Conservation (phyloP, 1,284 basidiomycete genomes). For the Marasmius fiardii region DNA sequence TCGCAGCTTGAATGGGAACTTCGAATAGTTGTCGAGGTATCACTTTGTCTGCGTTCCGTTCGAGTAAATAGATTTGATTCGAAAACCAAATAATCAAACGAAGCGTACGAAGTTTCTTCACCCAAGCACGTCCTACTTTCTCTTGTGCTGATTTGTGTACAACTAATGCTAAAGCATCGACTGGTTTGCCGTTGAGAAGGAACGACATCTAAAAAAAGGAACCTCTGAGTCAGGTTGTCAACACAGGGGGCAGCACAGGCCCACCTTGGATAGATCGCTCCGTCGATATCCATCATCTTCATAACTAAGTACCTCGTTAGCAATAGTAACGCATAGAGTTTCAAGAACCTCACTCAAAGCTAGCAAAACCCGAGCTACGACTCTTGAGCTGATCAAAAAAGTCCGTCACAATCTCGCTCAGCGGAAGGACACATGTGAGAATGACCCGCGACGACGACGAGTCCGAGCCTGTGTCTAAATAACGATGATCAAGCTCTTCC, state of each 20-base stretch:
- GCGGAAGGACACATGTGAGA: constrained; percentile 78
- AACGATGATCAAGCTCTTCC: constrained; percentile 74
- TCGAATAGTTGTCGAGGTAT: constrained; percentile 94
- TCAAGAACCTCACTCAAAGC: constrained; percentile 69
- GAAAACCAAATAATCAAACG: background rate
- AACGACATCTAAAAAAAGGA: constrained; percentile 68
- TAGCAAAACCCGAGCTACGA: constrained; percentile 88
- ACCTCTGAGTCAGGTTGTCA: background rate
- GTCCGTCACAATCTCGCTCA: constrained; percentile 89
- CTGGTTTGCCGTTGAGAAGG: constrained; percentile 80
- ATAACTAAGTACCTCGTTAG: constrained; percentile 51
- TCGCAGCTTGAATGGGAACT: constrained; percentile 85
- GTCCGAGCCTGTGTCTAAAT: constrained; percentile 64
- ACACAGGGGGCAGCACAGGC: constrained; percentile 10
- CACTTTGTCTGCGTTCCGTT: constrained; percentile 63
- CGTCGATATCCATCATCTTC: constrained; percentile 86
- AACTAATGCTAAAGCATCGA: constrained; percentile 90
- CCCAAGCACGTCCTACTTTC: constrained; percentile 76
- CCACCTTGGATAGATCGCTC: constrained; percentile 80
- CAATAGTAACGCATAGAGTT: background rate
- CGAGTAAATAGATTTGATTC: background rate
- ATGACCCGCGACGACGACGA: constrained; percentile 64
- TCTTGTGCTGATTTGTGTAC: constrained; percentile 77
- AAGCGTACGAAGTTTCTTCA: constrained; percentile 80
- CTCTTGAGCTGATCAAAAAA: constrained; percentile 93